These are phyloP conservation scores for Fusarium papillatum DNA, from an alignment of 2,329 filamentous ascomycete species.

Conservation along the genomic window DNA sequence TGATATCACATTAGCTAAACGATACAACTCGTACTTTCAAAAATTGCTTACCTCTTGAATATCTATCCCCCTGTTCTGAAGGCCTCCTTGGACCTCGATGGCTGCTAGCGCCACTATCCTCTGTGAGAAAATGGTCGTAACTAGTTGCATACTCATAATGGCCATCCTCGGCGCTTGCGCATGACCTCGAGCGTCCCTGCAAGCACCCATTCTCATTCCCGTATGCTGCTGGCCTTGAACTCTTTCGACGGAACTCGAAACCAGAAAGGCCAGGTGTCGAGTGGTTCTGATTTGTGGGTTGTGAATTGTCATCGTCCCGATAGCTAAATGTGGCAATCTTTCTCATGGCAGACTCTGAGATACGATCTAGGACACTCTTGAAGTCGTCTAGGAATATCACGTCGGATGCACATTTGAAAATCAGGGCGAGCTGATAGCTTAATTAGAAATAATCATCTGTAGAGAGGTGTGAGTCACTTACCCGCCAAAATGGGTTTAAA, in stretches of 20 bases:
- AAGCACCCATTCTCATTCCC: neutral
- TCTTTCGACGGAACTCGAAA: neutral
- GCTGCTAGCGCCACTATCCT: neutral
- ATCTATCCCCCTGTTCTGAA: neutral
- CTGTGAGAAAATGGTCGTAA: neutral
- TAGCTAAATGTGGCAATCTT: constrained; percentile 27
- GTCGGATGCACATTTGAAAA: constrained; percentile 33
- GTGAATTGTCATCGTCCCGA: neutral
- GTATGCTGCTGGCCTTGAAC: neutral
- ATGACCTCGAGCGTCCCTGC: neutral
- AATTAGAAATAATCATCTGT: neutral
- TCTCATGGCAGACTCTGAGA: constrained; percentile 29
- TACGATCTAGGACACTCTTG: constrained; percentile 25
- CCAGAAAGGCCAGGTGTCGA: neutral
- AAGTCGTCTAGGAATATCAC: constrained; percentile 31
- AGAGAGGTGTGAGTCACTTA: neutral
- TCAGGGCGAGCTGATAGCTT: constrained; percentile 8
- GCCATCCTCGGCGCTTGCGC: neutral
- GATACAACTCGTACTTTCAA: too few species aligned
- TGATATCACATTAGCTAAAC: neutral
- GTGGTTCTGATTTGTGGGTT: neutral
- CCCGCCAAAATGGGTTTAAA: constrained; percentile 31
- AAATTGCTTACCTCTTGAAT: neutral
- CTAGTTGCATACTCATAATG: neutral
- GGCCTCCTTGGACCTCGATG: neutral